Evolutionary conservation across 2,329 filamentous ascomycete species (phyloP), one percentile per base, ranked within the genome.

Genomic region (Claviceps digitariae): DNA sequence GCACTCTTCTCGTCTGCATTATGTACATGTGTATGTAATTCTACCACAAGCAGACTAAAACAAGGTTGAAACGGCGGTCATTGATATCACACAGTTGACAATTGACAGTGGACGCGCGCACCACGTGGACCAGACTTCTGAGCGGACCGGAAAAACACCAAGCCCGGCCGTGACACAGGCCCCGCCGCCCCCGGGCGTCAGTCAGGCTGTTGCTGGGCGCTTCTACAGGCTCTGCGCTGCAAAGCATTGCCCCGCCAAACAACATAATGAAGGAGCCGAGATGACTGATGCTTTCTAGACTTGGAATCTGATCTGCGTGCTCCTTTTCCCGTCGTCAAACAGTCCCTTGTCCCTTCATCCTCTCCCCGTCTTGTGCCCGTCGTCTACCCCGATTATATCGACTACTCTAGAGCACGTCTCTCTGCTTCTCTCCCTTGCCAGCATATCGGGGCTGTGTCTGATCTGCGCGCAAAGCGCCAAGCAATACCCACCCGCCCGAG

Each of bases 211-310:
- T 38, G 36, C 36, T 38, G 36, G 36, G 36, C n/a, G n/a, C n/a
- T n/a, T n/a, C 36, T 38, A 15, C 15, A 38, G n/a, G 10, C 10
- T 13, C 31, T 12, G 21, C 57, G 36, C 31, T 40, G 20, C 27
- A 31, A 50, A 48, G 55, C 47, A 62, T 61, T 64, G 64, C 65
- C 65, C 65, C 65, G 63, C 65, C 64, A 64, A 65, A 53, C 27
- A 65, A 53, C 27, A 45, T 53, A 23, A 25, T 34, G 46, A 46
- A 13, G 34, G n/a, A 56, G 50, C 58, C 56, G 58, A 57, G 47
- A 57, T 44, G 41, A 46, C 46, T 49, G 54, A 55, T 51, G 34
- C 21, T 34, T 48, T 52, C 38, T 48, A 48, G 52, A 59, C 55
- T 55, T 59, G 56, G 61, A 57, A 60, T 62, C 45, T 50, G 49